Evolutionary conservation across 1,139 yeast genomes (phyloP), one percentile per base, ranked within the genome.

Genomic region (Lodderomyces parapsilosis): DNA sequence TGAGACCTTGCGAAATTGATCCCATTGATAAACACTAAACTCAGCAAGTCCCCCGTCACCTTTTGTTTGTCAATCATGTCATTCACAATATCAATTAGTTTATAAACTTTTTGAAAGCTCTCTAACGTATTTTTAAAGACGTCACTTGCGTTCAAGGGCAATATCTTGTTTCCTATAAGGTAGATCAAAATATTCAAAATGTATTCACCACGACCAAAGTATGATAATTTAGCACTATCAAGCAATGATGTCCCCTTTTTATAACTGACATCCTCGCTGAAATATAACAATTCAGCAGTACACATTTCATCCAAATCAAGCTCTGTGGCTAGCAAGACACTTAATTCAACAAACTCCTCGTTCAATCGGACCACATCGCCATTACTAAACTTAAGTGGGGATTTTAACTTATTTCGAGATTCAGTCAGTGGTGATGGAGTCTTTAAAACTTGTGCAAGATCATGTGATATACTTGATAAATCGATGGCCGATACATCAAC

Each of bases 151-250:
- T 51, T 63, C 55, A 59, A 59, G 7, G 27, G 6, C 13, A 31
- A 24, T 18, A 20, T 11, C 47, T 58, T 72, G 56, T 56, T 50
- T 1, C 66, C 48, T 22, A 81, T 61, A 33, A 82, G 63, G 56
- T 74, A 86, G 6, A 87, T 81, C 19, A 83, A 71, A 30, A 88
- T 80, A 53, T 86, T 87, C 39, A 91, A 62, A 17, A 90, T 81
- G 52, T 80, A 85, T 55, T 81, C 85, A 42, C 83, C 74, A 52
- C 97, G 75, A 43, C 80, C 65, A 57, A 81, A 87, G 57, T 78
- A 89, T 6, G 80, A 72, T n/a, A 86, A 78, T 50, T 83, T 75
- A 1, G 93, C 96, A 25, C 83, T 75, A 53, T 88, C 95, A 4
- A 76, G 56, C 19, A 83, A 68, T 1, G 76, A 66, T 6, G 81